A percentile compares a stretch with the other conserved stretches of the same genome.
Evolutionary conservation across 2,329 filamentous ascomycete species (phyloP).

Genomic region (Paraconiothyrium sp.): DNA sequence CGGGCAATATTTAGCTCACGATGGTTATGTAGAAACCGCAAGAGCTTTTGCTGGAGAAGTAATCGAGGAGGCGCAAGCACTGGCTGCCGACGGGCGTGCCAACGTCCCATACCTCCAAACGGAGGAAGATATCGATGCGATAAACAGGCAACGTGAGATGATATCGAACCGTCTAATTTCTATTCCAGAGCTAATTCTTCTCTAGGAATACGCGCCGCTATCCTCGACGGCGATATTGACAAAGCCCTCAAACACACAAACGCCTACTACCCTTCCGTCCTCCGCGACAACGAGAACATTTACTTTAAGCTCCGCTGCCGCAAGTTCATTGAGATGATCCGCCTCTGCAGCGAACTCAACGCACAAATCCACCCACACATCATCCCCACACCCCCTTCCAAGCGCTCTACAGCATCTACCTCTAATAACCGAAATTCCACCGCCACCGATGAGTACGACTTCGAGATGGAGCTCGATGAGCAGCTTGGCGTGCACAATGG

Average conservation of each 20-base stretch:
- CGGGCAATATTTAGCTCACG: constrained; percentile 89
- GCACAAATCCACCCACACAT: constrained; percentile 32
- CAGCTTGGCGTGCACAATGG: constrained; percentile 53
- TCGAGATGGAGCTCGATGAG: constrained; percentile 66
- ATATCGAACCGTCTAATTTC: background rate
- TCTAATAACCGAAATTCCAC: constrained; percentile 49
- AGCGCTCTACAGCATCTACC: constrained; percentile 40
- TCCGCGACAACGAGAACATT: constrained; percentile 82
- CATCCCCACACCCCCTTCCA: constrained; percentile 37
- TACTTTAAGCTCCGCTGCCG: constrained; percentile 88
- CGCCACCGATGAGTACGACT: constrained; percentile 61
- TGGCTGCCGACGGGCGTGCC: constrained; percentile 65
- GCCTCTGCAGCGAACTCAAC: constrained; percentile 55
- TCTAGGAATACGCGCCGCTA: constrained; percentile 82
- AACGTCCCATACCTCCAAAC: constrained; percentile 68
- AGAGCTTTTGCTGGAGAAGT: constrained; percentile 87
- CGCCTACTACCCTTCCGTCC: constrained; percentile 79
- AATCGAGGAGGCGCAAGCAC: constrained; percentile 73
- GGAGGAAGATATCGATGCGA: constrained; percentile 84
- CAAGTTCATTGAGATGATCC: constrained; percentile 89
- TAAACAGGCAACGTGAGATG: constrained; percentile 80
- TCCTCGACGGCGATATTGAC: constrained; percentile 93
- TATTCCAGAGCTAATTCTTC: constrained; percentile 20
- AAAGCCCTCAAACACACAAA: constrained; percentile 84
- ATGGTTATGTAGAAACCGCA: constrained; percentile 94